Conservation (phyloP, 345 rosid genomes). For the Hibiscus tridactylites region DNA sequence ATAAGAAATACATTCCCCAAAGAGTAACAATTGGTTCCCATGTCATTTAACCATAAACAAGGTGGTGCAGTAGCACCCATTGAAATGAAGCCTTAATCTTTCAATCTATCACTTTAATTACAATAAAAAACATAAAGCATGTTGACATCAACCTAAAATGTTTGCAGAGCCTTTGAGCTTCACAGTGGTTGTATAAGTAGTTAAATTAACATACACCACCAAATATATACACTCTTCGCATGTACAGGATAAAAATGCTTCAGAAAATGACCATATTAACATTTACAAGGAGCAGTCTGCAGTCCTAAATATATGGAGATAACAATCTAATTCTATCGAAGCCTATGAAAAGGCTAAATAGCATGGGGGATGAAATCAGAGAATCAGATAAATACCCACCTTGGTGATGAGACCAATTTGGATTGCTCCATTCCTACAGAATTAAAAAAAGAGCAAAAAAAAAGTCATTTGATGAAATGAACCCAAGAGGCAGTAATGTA, state of each 20-base stretch:
- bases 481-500: background rate
- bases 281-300: no score
- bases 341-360: background rate
- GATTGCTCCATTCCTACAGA: slow-evolving; percentile 67
- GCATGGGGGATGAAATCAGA: background rate
- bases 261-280: no score
- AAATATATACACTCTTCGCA: no score
- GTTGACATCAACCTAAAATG: background rate
- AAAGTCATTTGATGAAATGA: slow-evolving; percentile 1
- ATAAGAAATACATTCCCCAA: background rate
- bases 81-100: background rate
- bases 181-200: background rate
- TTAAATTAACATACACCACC: background rate
- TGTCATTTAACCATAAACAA: background rate
- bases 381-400: slow-evolving; percentile 45
- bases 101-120: background rate
- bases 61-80: background rate
- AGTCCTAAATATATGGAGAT: background rate
- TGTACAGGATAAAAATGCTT: no score
- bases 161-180: background rate
- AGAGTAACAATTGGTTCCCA: background rate
- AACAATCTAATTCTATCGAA: background rate
- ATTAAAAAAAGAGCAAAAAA: background rate
- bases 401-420: slow-evolving; percentile 62
- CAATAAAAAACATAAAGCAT: background rate